A percentile compares a stretch with the other conserved stretches of the same genome.
Conservation (phyloP, 2,329 filamentous ascomycete species). For the Aspergillus pseudotamarii region DNA sequence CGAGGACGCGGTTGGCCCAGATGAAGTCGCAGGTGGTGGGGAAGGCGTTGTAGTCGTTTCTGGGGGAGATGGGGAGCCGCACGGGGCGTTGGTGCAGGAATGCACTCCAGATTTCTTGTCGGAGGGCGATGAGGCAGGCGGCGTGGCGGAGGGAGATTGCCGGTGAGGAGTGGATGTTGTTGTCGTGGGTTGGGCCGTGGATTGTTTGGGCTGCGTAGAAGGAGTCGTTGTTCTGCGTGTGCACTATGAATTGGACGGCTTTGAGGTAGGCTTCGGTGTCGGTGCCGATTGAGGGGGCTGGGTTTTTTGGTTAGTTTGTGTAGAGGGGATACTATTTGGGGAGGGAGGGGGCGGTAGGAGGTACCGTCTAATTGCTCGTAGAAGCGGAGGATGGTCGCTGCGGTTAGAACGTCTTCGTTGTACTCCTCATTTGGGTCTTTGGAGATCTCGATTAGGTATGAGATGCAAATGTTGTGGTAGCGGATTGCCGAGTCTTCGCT, state of each 20-base stretch:
- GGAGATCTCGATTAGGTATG: conserved; percentile 29
- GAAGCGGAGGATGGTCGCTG: conserved; percentile 60
- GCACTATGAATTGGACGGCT: conserved; percentile 19
- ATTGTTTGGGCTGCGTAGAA: conserved; percentile 21
- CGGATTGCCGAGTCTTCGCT: conserved; percentile 3
- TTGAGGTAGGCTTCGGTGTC: conserved; percentile 19
- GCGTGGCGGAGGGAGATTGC: conserved; percentile 40
- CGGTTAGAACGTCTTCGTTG: conserved; percentile 58
- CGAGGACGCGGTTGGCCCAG: conserved; percentile 64
- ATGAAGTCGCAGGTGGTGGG: conserved; percentile 54
- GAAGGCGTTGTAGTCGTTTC: conserved; percentile 54
- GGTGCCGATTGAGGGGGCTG: conserved; percentile 11
- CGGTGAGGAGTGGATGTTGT: conserved; percentile 15
- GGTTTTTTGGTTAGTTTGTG: conserved; percentile 35
- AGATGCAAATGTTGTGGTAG: conserved; percentile 13
- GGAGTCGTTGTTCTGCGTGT: conserved; percentile 14
- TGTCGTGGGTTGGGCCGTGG: conserved; percentile 15
- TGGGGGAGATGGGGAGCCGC: conserved; percentile 55
- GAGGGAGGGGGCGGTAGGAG: too few species aligned
- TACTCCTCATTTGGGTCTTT: conserved; percentile 42
- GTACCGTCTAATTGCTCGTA: conserved; percentile 59
- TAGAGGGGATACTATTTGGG: conserved; percentile 31
- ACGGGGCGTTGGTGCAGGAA: conserved; percentile 48
- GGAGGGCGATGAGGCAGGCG: conserved; percentile 48
- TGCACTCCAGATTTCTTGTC: conserved; percentile 52